Base-by-base conservation (phyloP, 495 filamentous ascomycete genomes). In the Acidiella bohemica region DNA sequence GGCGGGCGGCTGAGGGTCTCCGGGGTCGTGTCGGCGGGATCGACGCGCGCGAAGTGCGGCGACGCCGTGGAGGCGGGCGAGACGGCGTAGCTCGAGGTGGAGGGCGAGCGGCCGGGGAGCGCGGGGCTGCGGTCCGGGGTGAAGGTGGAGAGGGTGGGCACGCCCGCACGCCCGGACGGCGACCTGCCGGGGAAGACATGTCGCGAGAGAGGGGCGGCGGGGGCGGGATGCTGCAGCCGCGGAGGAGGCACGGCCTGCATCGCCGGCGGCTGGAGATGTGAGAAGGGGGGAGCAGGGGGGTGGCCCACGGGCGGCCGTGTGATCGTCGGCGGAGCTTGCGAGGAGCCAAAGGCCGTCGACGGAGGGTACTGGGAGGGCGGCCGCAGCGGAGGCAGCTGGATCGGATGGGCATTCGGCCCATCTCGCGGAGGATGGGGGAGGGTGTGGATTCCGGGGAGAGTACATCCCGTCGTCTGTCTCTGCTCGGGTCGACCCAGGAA, bases 401-500 rank as follows among this genome's bases (percentile, higher is more conserved):
- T 33, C 10, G 27, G 39, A 8, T 16, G 39, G 16, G 33, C 5
- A 20, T 14, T 4, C 9, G 13, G 6, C 11, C 39, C 23, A 2
- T 23, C 30, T 5, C n/a, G 19, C 2, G 8, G 11, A 7, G 9
- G 27, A 24, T 14, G 11, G 16, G 12, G 36, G n/a, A 16, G 8
- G 5, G 36, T 25, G n/a, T 22, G 13, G 11, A 43, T 43, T 5
- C 7, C 18, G 18, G 40, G 40, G 9, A 43, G 24, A 16, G 40
- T 36, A 3, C 12, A 23, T 16, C 25, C 40, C 14, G 9, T 19
- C 12, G 27, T n/a, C 12, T 17, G 13, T 16, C 39, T 19, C 12
- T 21, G 28, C 14, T 36, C 42, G 16, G 20, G 32, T 23, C 30
- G 27, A 21, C 39, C 39, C 24, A 41, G 27, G 29, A 24, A 41